A percentile compares a stretch with the other conserved stretches of the same genome.
These are phyloP conservation scores for Candida frijolesensis DNA, from an alignment of 1,139 yeast species.

Conservation along the genomic window DNA sequence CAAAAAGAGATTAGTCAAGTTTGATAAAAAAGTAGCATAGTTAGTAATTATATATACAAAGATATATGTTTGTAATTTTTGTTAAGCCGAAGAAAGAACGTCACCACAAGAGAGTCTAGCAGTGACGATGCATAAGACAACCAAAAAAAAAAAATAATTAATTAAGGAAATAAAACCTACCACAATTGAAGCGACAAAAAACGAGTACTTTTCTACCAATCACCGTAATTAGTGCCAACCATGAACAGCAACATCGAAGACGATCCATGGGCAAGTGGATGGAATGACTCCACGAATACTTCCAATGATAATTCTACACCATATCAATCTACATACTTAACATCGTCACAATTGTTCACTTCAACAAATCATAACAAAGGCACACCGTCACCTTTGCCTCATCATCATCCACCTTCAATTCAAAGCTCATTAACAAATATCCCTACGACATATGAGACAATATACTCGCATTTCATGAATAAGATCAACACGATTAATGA, in stretches of 20 bases:
- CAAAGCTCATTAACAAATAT: slow-evolving; percentile 18
- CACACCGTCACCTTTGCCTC: slow-evolving; percentile 7
- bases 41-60: neutral
- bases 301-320: slow-evolving; percentile 5
- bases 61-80: neutral
- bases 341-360: slow-evolving; percentile 30
- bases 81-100: neutral
- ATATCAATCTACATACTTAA: slow-evolving; percentile 20
- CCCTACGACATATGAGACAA: slow-evolving; percentile 27
- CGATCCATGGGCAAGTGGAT: slow-evolving; percentile 49
- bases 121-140: neutral
- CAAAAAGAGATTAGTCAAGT: slow-evolving; percentile 54
- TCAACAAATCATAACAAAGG: slow-evolving; percentile 2
- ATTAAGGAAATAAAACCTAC: neutral
- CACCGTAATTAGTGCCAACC: too few relatives aligned
- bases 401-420: neutral
- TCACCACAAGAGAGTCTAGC: neutral
- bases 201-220: too few relatives aligned
- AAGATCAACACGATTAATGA: slow-evolving; percentile 30
- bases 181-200: neutral
- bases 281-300: slow-evolving; percentile 25
- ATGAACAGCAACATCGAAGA: slow-evolving; percentile 29
- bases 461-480: slow-evolving; percentile 23
- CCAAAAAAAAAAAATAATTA: neutral
- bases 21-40: slow-evolving; percentile 11